Evolutionary conservation across 495 filamentous ascomycete species (phyloP), one percentile per base, ranked within the genome.

Genomic region (Hypoxylon crocopeplum): DNA sequence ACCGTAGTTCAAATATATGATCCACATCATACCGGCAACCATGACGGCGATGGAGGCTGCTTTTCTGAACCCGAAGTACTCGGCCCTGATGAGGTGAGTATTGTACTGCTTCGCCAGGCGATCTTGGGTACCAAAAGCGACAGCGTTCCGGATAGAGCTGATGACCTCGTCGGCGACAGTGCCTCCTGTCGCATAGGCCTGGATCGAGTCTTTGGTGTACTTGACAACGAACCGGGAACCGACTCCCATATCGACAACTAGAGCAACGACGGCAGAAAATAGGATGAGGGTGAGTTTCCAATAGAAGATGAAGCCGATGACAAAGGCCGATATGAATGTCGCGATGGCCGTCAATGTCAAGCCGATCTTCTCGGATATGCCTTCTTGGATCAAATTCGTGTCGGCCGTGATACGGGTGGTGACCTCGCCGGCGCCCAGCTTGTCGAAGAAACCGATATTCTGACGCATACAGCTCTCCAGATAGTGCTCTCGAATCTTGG

Each of bases 101-200:
- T 95, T 89, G 69, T 97, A 98, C 75, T 93, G 86, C 59, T 79
- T 81, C 13, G 91, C 90, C 19, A 98, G 81, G 64, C 92, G 91
- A 42, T 91, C 87, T 72, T 98, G 92, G 0, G 92, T 97, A 54
- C 88, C 89, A 65, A 97, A 98, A 7, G 94, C 94, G 4, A 87
- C 86, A n/a, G 92, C 89, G 69, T 95, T 97, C 29, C 94, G 84
- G 61, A 97, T 88, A 6, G 92, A 96, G 66, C 89, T 93, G 68
- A 98, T 86, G 51, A 97, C 93, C 73, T 98, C 94, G 71, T 98
- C 94, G 0, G 91, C 93, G 15, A 98, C 82, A 0, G 88, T 92
- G 39, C 93, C 93, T 66, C 92, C 93, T 12, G 85, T 77, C 38
- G 89, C 92, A 64, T 93, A 93, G 3, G 89, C 83, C 37, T 87